These are phyloP conservation scores for Lichtheimia hyalospora DNA, from an alignment of 371 early-diverging fungal genomes.

Conservation along the genomic window DNA sequence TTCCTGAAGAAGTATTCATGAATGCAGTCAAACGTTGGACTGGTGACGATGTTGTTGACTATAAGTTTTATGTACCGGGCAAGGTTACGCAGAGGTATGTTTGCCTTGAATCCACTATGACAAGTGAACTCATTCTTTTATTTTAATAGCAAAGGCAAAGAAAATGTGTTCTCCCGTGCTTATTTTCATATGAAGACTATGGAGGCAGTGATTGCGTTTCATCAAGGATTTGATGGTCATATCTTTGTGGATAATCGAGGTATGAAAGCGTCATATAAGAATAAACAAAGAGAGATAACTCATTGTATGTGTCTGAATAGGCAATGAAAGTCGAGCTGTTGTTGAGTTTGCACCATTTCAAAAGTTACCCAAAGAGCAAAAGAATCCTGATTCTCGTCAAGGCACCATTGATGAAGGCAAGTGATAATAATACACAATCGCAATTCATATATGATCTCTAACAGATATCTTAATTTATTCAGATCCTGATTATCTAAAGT, in stretches of 20 bases:
- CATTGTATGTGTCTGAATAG: conserved; percentile 21
- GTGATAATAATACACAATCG: not conserved
- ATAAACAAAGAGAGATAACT: not conserved
- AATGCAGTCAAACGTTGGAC: conserved; percentile 62
- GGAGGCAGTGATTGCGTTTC: conserved; percentile 71
- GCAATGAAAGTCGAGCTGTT: conserved; percentile 68
- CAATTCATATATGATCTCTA: not conserved
- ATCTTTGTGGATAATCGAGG: conserved; percentile 72
- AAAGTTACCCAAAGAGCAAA: conserved; percentile 66
- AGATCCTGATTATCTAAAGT: conserved; percentile 79
- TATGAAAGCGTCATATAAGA: conserved; percentile 15
- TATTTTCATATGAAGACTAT: conserved; percentile 75
- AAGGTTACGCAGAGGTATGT: conserved; percentile 72
- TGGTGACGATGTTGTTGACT: conserved; percentile 51
- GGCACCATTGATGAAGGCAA: conserved; percentile 79
- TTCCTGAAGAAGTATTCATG: conserved; percentile 73
- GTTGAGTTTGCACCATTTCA: conserved; percentile 87
- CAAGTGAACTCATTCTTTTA: not conserved
- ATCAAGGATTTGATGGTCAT: conserved; percentile 77
- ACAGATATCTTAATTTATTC: conserved; percentile 1
- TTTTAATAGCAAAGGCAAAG: conserved; percentile 64
- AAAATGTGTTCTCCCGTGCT: conserved; percentile 70
- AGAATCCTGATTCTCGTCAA: conserved; percentile 66
- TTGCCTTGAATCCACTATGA: too few relatives aligned
- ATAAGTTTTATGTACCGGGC: conserved; percentile 65